Evolutionary conservation across 257 asterid genomes (phyloP).

Genomic region (Eustoma russellianum): DNA sequence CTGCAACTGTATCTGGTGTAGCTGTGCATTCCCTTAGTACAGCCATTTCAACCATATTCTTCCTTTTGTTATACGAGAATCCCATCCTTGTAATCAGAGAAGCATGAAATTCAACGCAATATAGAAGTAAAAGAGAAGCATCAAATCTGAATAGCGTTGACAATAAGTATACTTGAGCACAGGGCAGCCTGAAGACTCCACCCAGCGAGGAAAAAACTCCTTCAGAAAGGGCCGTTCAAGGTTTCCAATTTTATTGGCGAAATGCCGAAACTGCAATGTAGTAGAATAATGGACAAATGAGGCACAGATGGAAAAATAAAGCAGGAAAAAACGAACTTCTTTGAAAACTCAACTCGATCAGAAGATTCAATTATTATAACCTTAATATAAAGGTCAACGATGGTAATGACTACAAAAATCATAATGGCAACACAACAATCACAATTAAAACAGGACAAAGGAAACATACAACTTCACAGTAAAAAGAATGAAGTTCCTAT

Average conservation of each 20-base stretch:
- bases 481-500: no score
- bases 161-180: slow-evolving; percentile 66
- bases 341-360: no score
- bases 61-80: slow-evolving; percentile 89
- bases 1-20: slow-evolving; percentile 53
- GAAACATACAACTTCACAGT: no score
- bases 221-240: slow-evolving; percentile 99
- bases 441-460: no score
- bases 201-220: slow-evolving; percentile 99
- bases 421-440: no score
- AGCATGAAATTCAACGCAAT: slow-evolving; percentile 14
- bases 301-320: background rate
- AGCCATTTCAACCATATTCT: slow-evolving; percentile 90
- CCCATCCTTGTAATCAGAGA: slow-evolving; percentile 64
- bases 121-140: slow-evolving; percentile 24
- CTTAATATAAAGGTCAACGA: no score
- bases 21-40: slow-evolving; percentile 87
- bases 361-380: no score
- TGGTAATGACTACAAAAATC: no score
- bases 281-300: slow-evolving; percentile 11
- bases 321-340: no score
- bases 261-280: slow-evolving; percentile 83
- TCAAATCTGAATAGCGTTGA: slow-evolving; percentile 22
- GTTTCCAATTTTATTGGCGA: slow-evolving; percentile 92
- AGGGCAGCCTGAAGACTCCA: slow-evolving; percentile 97